Base-by-base conservation (phyloP, 2,329 filamentous ascomycete genomes). In the Cladophialophora exuberans region DNA sequence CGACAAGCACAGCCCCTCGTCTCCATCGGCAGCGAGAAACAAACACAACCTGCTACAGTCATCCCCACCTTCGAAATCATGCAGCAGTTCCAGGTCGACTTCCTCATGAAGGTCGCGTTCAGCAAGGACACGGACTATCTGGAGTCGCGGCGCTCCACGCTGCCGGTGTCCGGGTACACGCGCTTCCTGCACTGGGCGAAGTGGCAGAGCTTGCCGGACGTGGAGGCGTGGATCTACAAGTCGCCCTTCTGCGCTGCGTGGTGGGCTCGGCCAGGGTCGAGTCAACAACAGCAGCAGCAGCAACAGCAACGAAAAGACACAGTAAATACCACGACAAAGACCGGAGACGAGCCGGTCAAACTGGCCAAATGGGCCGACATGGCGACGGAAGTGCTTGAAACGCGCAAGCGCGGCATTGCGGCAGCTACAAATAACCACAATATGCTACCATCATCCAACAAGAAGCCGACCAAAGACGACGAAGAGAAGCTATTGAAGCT, bases 51-150 rank as follows among this genome's bases (percentile, higher is more conserved):
- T n/a, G n/a, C n/a, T n/a, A n/a, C n/a, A n/a, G n/a, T n/a, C n/a
- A n/a, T n/a, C n/a, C n/a, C n/a, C n/a, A n/a, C n/a, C n/a, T n/a
- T 46, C 15, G 22, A 33, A 25, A 90, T 87, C 87, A 73, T 92
- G 56, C 88, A 92, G 66, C 91, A 85, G 67, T 91, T 88, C 62
- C 88, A 88, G 0, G 91, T 91, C 64, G 88, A 92, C 65, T 87
- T 90, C 11, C 89, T 58, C 11, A 35, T 45, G 39, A 41, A 50
- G 13, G 31, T 35, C 6, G 46, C 55, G 6, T 58, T 58, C 72
- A 84, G 82, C 69, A 89, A 88, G 67, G 78, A 86, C 0, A 79
- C 90, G 50, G 88, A 88, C 0, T 91, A 91, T 60, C 72, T 92
- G 1, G 86, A 91, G 69, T 79, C 81, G 65, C 84, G 89, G 46